Conservation (phyloP, 148 eudicot genomes). For the Beta vulgaris region DNA sequence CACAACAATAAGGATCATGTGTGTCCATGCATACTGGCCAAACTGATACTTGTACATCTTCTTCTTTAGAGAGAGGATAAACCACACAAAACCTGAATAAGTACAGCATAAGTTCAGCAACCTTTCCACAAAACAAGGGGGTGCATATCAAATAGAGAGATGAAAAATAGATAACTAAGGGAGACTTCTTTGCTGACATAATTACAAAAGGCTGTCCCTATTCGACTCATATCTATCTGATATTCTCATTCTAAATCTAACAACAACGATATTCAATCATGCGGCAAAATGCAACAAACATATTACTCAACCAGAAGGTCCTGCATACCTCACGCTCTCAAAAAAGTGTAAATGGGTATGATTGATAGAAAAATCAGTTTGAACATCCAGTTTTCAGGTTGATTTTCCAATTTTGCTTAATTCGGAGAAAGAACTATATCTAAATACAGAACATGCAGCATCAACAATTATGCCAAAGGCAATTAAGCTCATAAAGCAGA, state of each 20-base stretch:
- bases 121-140: constrained; percentile 7
- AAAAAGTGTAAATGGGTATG: too few relatives aligned
- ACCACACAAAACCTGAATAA: constrained; percentile 88
- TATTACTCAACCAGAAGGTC: too few relatives aligned
- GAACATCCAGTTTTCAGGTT: not conserved
- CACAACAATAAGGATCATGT: constrained; percentile 98
- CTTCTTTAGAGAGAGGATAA: constrained; percentile 90
- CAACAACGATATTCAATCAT: too few relatives aligned
- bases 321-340: too few relatives aligned
- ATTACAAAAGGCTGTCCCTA: too few relatives aligned
- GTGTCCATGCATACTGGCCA: constrained; percentile 98
- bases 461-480: not conserved
- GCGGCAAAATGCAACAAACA: too few relatives aligned
- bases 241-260: too few relatives aligned
- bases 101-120: constrained; percentile 24
- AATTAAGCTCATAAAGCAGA: not conserved
- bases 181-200: not conserved
- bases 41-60: constrained; percentile 99
- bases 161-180: not conserved
- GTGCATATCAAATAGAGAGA: not conserved
- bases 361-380: not conserved
- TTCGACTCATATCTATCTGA: too few relatives aligned
- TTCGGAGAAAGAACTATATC: not conserved
- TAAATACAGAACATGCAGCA: constrained; percentile 5
- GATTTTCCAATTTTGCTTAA: not conserved